phyloP scores from a whole-genome alignment of 2,329 filamentous ascomycete species.

The Rhytidhysteron rufulum region DNA sequence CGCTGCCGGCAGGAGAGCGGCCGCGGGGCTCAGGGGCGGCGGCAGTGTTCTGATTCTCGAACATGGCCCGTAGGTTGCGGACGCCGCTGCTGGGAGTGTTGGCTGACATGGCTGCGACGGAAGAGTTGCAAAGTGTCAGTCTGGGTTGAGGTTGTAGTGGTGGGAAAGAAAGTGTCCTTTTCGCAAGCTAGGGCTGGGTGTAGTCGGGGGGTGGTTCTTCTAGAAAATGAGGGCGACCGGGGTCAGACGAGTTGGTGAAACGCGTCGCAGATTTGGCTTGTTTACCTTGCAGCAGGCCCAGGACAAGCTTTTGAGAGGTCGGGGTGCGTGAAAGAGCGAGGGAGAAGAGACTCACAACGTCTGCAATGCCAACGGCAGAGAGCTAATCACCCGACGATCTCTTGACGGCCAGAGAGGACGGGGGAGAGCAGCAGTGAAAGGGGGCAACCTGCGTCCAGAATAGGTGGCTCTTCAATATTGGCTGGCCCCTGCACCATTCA shows the following conservation, averaged over 20 bases:
- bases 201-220: constrained; percentile 2
- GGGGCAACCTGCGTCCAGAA: no score
- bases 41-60: constrained; percentile 40
- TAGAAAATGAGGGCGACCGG: constrained; percentile 12
- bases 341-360: no score
- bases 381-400: neutral
- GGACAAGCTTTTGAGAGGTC: no score
- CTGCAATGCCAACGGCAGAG: neutral
- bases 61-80: constrained; percentile 48
- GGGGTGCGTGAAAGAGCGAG: neutral
- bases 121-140: constrained; percentile 23
- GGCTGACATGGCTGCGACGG: constrained; percentile 43
- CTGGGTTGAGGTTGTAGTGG: constrained; percentile 4
- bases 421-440: neutral
- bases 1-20: constrained; percentile 30
- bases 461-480: neutral
- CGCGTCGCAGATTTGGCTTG: constrained; percentile 15
- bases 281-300: no score
- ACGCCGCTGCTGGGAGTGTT: constrained; percentile 40
- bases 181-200: constrained; percentile 3
- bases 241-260: constrained; percentile 15
- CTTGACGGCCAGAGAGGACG: neutral
- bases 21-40: constrained; percentile 41
- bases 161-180: constrained; percentile 1
- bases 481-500: no score